Evolutionary conservation across 306 rosid genomes (phyloP).

Genomic region (Leucaena leucocephala): DNA sequence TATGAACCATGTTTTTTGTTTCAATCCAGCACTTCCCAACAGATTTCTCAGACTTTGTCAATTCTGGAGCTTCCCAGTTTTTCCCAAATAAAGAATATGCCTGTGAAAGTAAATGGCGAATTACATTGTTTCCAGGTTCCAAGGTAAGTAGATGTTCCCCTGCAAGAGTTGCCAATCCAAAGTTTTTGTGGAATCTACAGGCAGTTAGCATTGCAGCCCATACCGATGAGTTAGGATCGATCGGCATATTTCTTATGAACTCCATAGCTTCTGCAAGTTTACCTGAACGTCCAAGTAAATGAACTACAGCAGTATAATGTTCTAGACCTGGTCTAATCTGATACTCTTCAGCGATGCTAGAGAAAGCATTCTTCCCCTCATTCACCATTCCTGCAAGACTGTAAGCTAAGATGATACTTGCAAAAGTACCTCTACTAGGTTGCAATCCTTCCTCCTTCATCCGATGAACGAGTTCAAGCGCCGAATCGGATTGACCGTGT

Average conservation of each 20-base stretch:
- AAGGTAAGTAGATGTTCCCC: slow-evolving; percentile 62
- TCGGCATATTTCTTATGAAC: slow-evolving; percentile 75
- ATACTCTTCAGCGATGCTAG: slow-evolving; percentile 61
- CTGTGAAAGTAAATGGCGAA: slow-evolving; percentile 58
- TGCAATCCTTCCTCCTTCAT: slow-evolving; percentile 65
- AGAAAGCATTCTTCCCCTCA: slow-evolving; percentile 67
- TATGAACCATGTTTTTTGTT: slow-evolving; percentile 54
- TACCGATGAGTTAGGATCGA: slow-evolving; percentile 66
- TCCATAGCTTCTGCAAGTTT: slow-evolving; percentile 74
- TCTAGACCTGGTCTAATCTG: slow-evolving; percentile 66
- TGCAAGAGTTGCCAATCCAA: slow-evolving; percentile 62
- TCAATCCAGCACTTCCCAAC: slow-evolving; percentile 86
- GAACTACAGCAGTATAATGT: slow-evolving; percentile 79
- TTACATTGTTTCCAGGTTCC: slow-evolving; percentile 65
- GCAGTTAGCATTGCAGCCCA: slow-evolving; percentile 81
- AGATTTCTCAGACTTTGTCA: slow-evolving; percentile 57
- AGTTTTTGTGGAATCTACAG: slow-evolving; percentile 70
- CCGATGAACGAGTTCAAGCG: slow-evolving; percentile 63
- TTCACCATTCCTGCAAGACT: slow-evolving; percentile 72
- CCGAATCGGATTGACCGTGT: slow-evolving; percentile 67
- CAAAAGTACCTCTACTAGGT: slow-evolving; percentile 83
- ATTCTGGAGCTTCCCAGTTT: slow-evolving; percentile 48
- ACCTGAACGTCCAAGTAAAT: slow-evolving; percentile 84
- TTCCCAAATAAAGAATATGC: slow-evolving; percentile 65
- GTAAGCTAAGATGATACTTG: slow-evolving; percentile 67